Percentiles rank a stretch among this genome's conserved stretches.
phyloP scores from a whole-genome alignment of 1,284 basidiomycete species.

The Sporisorium sorghi region DNA sequence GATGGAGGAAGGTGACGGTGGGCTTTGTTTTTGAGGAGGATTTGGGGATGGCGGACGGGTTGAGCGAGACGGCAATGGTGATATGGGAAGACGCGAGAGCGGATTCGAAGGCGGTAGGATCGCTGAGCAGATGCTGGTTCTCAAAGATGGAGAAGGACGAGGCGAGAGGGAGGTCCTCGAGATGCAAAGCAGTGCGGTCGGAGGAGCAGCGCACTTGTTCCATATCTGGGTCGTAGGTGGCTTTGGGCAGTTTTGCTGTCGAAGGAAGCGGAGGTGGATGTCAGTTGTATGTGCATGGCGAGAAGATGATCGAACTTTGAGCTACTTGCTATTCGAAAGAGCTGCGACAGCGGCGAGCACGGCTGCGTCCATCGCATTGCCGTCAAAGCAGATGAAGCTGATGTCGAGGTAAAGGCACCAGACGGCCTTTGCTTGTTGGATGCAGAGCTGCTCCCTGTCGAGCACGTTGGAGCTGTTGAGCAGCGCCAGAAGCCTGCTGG shows the following conservation, averaged over 20 bases:
- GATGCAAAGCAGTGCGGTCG: constrained; percentile 72
- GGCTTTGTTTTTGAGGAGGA: constrained; percentile 14
- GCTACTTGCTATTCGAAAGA: constrained; percentile 76
- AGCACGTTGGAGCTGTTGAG: constrained; percentile 72
- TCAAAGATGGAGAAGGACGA: constrained; percentile 84
- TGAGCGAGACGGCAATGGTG: constrained; percentile 46
- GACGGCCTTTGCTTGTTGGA: constrained; percentile 81
- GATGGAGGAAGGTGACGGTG: constrained; percentile 33
- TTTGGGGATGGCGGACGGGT: constrained; percentile 8
- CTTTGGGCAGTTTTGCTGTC: constrained; percentile 82
- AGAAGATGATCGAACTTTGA: too few relatives aligned
- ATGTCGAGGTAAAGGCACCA: constrained; percentile 95
- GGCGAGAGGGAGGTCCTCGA: constrained; percentile 74
- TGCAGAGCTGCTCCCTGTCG: constrained; percentile 79
- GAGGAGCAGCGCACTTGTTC: constrained; percentile 78
- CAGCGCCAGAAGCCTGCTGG: constrained; percentile 74
- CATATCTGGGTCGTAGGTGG: constrained; percentile 79
- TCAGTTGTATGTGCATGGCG: too few relatives aligned
- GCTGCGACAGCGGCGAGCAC: constrained; percentile 88
- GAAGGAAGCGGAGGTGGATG: too few relatives aligned
- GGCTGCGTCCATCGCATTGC: constrained; percentile 91
- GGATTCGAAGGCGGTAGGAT: constrained; percentile 90
- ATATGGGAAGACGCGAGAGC: constrained; percentile 74
- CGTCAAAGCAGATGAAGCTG: constrained; percentile 95
- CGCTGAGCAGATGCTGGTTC: constrained; percentile 79